A percentile compares a stretch with the other conserved stretches of the same genome.
phyloP scores from a whole-genome alignment of 2,329 filamentous ascomycete species.

The Cercospora canescens region DNA sequence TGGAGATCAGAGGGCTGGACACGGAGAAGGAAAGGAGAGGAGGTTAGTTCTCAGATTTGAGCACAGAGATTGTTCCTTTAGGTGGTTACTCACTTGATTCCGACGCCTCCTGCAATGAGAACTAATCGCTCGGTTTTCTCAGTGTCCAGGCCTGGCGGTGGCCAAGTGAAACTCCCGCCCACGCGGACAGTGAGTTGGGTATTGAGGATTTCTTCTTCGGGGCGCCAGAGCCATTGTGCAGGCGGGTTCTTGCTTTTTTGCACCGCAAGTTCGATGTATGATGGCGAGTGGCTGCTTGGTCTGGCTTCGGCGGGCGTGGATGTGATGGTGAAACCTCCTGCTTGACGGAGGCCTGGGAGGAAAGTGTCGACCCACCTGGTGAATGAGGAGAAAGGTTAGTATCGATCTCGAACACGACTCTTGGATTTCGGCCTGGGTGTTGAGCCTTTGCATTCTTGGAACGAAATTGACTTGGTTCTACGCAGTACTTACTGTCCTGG shows the following conservation, averaged over 20 bases:
- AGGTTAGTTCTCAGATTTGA: background rate
- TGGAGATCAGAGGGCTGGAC: constrained; percentile 71
- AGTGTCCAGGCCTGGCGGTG: constrained; percentile 47
- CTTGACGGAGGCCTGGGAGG: constrained; percentile 66
- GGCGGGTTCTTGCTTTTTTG: constrained; percentile 71
- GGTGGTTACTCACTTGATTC: constrained; percentile 74
- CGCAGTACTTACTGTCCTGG: background rate
- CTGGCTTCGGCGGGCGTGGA: constrained; percentile 60
- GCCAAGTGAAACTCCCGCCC: constrained; percentile 80
- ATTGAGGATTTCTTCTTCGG: constrained; percentile 56
- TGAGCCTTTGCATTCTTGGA: background rate
- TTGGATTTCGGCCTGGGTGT: no score
- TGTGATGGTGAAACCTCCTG: constrained; percentile 87
- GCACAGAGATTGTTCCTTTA: no score
- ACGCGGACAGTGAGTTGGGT: constrained; percentile 66
- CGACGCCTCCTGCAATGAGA: constrained; percentile 78
- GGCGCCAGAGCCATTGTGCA: constrained; percentile 74
- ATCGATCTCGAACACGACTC: background rate
- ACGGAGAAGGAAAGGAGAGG: background rate
- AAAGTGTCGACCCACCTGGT: constrained; percentile 77
- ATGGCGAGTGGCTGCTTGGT: constrained; percentile 27
- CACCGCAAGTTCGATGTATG: constrained; percentile 75
- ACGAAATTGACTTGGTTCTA: background rate
- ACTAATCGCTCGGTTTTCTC: constrained; percentile 57
- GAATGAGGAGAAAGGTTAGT: background rate